Base-by-base conservation (phyloP, 768 basidiomycete species). In the Hygrocybe punicea region DNA sequence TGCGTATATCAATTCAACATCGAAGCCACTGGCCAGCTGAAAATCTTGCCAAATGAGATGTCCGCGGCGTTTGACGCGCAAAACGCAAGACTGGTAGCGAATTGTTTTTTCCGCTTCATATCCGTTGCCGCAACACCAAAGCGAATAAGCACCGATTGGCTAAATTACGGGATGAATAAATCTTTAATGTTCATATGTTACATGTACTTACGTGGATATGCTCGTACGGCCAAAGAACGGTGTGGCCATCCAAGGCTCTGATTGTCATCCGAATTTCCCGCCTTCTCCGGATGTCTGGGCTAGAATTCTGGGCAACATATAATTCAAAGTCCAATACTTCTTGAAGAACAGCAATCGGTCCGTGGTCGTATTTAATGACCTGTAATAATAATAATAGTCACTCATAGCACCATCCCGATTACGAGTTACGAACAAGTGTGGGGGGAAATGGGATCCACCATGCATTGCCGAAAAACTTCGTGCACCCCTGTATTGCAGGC, bases 381-480 rank as follows among this genome's bases (percentile, higher is more conserved):
- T 87, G 39, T 46, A 9, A 8, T 2, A 33, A 36, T 46, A 9
- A 8, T 2, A 33, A 36, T 34, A 14, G 25, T 58, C 7, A 51
- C 8, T 17, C n/a, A 21, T 17, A 36, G 13, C 19, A 5, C n/a
- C 25, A 37, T 11, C 24, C 54, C n/a, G 42, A 13, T 51, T 24
- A 36, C 6, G 11, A 45, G 56, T 58, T 17, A 75, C 77, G 53
- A 61, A 84, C 85, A 53, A 88, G 71, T 0, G 85, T 82, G 1
- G 88, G 86, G 0, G 89, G 89, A 63, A 92, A 91, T 3, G 89
- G 87, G 25, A 89, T 78, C 80, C 86, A 85, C 85, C 87, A 90
- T 8, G 87, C 82, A 59, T 88, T 86, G 8, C 89, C 89, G 65
- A 90, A 92, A 65, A 73, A 82, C 42, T 76, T 78, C 3, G 73